phyloP scores from a whole-genome alignment of 257 asterid species.

The Paraleonurus japonicus region DNA sequence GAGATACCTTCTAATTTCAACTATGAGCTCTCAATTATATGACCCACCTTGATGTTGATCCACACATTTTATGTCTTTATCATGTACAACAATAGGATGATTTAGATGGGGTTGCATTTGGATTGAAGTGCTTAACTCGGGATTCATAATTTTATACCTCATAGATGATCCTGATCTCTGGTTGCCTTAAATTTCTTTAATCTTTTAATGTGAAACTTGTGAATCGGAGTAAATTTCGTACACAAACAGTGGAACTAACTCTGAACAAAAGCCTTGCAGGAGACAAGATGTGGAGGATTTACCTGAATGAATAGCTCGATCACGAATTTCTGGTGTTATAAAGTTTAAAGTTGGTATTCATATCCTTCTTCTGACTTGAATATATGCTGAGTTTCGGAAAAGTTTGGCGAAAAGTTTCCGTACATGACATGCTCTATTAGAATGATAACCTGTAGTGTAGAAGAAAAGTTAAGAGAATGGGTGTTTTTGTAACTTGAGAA shows the following conservation, averaged over 20 bases:
- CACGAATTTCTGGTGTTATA: neutral
- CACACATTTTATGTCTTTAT: neutral
- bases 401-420: neutral
- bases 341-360: conserved; percentile 2
- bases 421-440: conserved; percentile 21
- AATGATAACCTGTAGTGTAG: conserved; percentile 21
- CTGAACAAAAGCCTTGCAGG: conserved; percentile 27
- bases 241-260: neutral
- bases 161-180: neutral
- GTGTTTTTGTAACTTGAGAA: conserved; percentile 6
- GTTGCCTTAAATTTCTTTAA: neutral
- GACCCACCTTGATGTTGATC: neutral
- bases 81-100: neutral
- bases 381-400: neutral
- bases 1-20: neutral
- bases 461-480: conserved; percentile 9
- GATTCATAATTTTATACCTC: neutral
- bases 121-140: neutral
- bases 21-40: neutral
- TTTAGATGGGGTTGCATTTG: neutral
- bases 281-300: conserved; percentile 12
- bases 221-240: neutral
- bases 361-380: conserved; percentile 16
- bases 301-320: neutral
- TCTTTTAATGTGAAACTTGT: neutral